These are phyloP conservation scores for Russula sp. DNA, from an alignment of 768 basidiomycete genomes.

Conservation along the genomic window DNA sequence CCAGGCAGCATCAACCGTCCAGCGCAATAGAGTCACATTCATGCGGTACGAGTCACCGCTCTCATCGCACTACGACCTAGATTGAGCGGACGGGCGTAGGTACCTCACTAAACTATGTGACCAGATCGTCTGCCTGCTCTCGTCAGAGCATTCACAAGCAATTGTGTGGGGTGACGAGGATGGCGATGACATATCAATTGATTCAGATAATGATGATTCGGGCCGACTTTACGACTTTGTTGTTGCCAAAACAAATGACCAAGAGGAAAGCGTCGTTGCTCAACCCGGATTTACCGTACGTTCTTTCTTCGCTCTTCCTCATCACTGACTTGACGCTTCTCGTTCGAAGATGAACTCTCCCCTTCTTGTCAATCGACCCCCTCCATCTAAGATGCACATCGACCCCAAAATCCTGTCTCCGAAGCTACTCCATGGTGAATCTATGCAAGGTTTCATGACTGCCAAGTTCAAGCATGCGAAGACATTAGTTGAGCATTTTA, in stretches of 20 bases:
- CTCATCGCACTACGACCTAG: not conserved
- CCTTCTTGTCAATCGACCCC: not conserved
- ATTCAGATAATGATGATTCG: conserved; percentile 31
- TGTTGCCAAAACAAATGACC: conserved; percentile 48
- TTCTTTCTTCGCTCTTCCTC: not conserved
- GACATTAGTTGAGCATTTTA: not conserved
- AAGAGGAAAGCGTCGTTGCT: conserved; percentile 42
- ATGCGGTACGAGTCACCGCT: too few species aligned
- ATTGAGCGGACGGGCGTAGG: not conserved
- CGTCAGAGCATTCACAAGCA: conserved; percentile 37
- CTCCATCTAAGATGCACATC: not conserved
- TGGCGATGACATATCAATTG: too few species aligned
- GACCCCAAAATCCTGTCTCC: not conserved
- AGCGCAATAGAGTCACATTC: too few species aligned
- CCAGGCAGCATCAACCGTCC: too few species aligned
- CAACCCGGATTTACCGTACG: conserved; percentile 43
- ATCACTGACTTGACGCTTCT: not conserved
- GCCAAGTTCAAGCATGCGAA: not conserved
- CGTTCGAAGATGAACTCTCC: not conserved
- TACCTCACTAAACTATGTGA: conserved; percentile 31
- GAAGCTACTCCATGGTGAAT: conserved; percentile 11
- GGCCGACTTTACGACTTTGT: conserved; percentile 48
- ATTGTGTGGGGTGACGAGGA: conserved; percentile 47
- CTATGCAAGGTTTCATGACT: too few species aligned
- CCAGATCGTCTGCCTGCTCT: conserved; percentile 45